Base-by-base conservation (phyloP, 148 eudicot genomes). In the Drosera capensis region DNA sequence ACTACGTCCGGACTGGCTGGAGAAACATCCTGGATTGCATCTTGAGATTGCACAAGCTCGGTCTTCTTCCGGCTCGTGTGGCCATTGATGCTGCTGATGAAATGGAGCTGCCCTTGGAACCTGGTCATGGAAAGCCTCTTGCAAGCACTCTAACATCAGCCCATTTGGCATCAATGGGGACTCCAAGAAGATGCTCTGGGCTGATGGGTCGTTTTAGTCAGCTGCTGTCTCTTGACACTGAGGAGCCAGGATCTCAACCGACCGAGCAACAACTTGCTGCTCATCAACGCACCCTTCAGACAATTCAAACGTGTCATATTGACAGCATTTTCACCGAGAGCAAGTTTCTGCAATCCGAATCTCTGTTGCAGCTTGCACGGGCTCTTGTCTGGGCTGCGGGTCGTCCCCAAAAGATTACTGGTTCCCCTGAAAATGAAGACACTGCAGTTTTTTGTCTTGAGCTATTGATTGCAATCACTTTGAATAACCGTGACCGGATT, bases 331-430 rank as follows among this genome's bases (percentile, higher is more conserved):
- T 85, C 46, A 77, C 92, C 3, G 92, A 85, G 60, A 85, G 95
- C 62, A 85, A 80, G 68, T 85, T 85, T 75, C 76, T 85, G 52
- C 95, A 85, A 57, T 75, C 92, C 13, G 95, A 85, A 34, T 85
- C 95, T 20, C 60, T 85, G 26, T 67, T 65, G 43, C 78, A 85
- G 58, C 95, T 85, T 50, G 86, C 77, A 14, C 73, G 73, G 7
- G 82, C 95, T 21, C 86, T 85, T 20, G 60, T 74, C 31, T 66
- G 64, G 72, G 92, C 90, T 42, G 86, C 83, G 1, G 77, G 78
- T 28, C 70, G 78, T 37, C 72, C 86, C 23, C 72, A 56, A 38
- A 82, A 70, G 57, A 75, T 72, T 21, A 68, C 68, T 23, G 73
- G 64, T 14, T 69, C 75, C 35, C 66, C 66, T 3, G 94, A 79